phyloP scores from a whole-genome alignment of 768 basidiomycete species.

The Leccinum variicolor region DNA sequence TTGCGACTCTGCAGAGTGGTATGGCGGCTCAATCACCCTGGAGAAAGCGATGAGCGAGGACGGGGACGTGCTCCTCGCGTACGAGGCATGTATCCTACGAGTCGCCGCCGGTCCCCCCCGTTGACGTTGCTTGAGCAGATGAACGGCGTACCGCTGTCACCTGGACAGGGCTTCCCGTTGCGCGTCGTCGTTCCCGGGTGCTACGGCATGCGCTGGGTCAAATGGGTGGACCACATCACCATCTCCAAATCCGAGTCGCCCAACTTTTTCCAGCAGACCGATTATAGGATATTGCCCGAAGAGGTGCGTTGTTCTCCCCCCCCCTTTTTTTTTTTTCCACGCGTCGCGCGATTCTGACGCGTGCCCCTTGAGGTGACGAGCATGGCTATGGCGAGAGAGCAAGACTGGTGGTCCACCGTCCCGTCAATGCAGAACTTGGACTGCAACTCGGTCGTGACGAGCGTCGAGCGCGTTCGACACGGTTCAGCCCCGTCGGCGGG shows the following conservation, averaged over 20 bases:
- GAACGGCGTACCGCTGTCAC: slow-evolving; percentile 56
- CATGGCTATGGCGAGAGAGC: slow-evolving; percentile 22
- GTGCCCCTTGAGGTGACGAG: slow-evolving; percentile 19
- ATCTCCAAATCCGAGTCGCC: slow-evolving; percentile 53
- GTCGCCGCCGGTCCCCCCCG: neutral
- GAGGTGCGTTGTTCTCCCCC: slow-evolving; percentile 29
- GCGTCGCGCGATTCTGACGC: neutral
- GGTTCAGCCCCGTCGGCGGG: neutral
- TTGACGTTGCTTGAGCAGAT: slow-evolving; percentile 35
- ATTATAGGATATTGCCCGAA: slow-evolving; percentile 65
- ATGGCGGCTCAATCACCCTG: slow-evolving; percentile 61
- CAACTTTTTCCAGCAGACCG: slow-evolving; percentile 70
- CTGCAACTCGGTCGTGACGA: slow-evolving; percentile 59
- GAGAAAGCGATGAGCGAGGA: slow-evolving; percentile 44
- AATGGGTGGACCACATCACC: slow-evolving; percentile 66
- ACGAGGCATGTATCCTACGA: slow-evolving; percentile 31
- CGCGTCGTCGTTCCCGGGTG: slow-evolving; percentile 68
- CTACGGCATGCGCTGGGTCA: slow-evolving; percentile 70
- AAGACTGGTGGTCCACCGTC: slow-evolving; percentile 48
- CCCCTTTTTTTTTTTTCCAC: no score
- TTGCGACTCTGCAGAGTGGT: slow-evolving; percentile 60
- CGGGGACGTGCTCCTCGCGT: slow-evolving; percentile 58
- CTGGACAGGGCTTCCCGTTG: slow-evolving; percentile 64
- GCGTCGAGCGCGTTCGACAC: slow-evolving; percentile 5
- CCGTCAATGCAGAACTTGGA: slow-evolving; percentile 58